Percentiles rank a stretch among this genome's conserved stretches.
Evolutionary conservation across 495 filamentous ascomycete genomes (phyloP).

Genomic region (Tuber calosporum): DNA sequence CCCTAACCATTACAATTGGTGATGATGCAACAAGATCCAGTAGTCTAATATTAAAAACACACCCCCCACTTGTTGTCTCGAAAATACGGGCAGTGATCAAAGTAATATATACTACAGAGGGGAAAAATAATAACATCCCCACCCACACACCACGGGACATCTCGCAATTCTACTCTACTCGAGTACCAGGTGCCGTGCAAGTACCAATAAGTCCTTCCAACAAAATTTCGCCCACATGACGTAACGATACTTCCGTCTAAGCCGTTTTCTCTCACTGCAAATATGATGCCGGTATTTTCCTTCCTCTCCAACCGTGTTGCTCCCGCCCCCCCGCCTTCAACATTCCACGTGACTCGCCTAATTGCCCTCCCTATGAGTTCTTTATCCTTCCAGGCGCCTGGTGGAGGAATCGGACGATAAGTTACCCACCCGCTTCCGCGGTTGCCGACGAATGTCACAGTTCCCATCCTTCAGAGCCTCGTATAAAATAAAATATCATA

Average conservation of each 20-base stretch:
- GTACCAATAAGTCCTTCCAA: not conserved
- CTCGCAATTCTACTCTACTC: not conserved
- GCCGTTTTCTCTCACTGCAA: not conserved
- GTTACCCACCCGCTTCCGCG: not conserved
- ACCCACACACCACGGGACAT: not conserved
- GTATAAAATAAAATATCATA: not conserved
- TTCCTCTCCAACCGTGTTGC: not conserved
- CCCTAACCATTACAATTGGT: not conserved
- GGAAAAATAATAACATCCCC: not conserved
- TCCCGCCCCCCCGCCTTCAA: not conserved
- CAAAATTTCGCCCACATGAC: not conserved
- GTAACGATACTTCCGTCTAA: not conserved
- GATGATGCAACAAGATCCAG: not conserved
- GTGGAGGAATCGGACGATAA: not conserved
- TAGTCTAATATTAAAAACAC: not conserved
- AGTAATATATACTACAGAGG: not conserved
- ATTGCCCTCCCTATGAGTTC: not conserved
- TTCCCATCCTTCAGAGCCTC: not conserved
- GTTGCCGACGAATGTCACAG: not conserved
- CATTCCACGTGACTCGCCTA: not conserved
- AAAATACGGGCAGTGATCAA: not conserved
- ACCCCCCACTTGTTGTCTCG: not conserved
- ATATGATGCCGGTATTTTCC: no score
- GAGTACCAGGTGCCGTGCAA: not conserved
- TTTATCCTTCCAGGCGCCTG: not conserved